These are phyloP conservation scores for Epicoccum sorghinum DNA, from an alignment of 2,329 filamentous ascomycete species.

Conservation along the genomic window DNA sequence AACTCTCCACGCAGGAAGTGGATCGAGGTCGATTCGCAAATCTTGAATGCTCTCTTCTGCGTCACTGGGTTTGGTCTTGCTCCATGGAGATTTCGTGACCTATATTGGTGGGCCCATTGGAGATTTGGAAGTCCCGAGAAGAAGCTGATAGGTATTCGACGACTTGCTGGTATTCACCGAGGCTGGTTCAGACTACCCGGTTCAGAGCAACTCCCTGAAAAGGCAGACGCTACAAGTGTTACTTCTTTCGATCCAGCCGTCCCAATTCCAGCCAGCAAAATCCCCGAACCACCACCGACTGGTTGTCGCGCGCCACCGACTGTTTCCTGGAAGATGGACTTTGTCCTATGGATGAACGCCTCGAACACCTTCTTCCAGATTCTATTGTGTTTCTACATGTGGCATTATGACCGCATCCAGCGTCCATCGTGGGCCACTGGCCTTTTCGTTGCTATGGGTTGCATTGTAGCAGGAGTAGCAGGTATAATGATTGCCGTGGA, in stretches of 20 bases:
- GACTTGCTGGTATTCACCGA: slow-evolving; percentile 74
- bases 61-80: slow-evolving; percentile 84
- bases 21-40: slow-evolving; percentile 85
- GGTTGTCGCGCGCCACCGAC: slow-evolving; percentile 72
- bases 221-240: slow-evolving; percentile 29
- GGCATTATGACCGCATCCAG: slow-evolving; percentile 73
- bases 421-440: slow-evolving; percentile 83
- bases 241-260: slow-evolving; percentile 56
- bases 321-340: slow-evolving; percentile 75
- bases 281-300: slow-evolving; percentile 72
- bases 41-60: slow-evolving; percentile 84
- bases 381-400: slow-evolving; percentile 80
- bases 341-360: slow-evolving; percentile 78
- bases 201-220: slow-evolving; percentile 59
- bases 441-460: slow-evolving; percentile 76
- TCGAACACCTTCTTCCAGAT: slow-evolving; percentile 80
- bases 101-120: slow-evolving; percentile 66
- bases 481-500: slow-evolving; percentile 75
- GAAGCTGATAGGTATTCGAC: slow-evolving; percentile 61
- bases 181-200: slow-evolving; percentile 77
- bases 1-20: slow-evolving; percentile 79
- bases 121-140: slow-evolving; percentile 58
- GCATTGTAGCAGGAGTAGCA: slow-evolving; percentile 69
- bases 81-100: slow-evolving; percentile 82
- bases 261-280: slow-evolving; percentile 68